Evolutionary conservation across 306 rosid genomes (phyloP).

Genomic region (Delonix regia): DNA sequence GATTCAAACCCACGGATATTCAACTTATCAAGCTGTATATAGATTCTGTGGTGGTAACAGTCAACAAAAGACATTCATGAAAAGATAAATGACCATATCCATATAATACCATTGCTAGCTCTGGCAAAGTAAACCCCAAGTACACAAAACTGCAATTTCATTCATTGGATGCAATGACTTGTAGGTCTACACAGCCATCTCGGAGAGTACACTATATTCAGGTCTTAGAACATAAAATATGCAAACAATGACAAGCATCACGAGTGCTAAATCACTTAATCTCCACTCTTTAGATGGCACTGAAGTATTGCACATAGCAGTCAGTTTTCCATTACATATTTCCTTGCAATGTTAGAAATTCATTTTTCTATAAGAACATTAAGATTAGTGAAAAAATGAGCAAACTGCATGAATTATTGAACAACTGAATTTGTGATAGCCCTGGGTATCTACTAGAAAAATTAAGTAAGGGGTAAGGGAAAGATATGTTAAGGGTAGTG

Average conservation of each 20-base stretch:
- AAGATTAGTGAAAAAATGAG: neutral
- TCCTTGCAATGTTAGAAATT: neutral
- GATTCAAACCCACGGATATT: neutral
- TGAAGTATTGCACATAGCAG: neutral
- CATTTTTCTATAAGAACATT: neutral
- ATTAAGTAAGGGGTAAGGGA: neutral
- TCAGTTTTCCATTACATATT: neutral
- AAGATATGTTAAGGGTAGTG: neutral
- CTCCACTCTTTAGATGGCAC: neutral
- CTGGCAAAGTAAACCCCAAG: constrained; percentile 13
- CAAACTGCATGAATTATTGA: neutral
- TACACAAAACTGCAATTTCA: neutral
- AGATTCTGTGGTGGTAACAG: neutral
- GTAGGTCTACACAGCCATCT: neutral
- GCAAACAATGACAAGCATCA: neutral
- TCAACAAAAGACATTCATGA: neutral
- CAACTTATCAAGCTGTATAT: neutral
- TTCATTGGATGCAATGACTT: neutral
- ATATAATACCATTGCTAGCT: neutral
- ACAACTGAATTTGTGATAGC: neutral
- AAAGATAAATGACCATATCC: neutral
- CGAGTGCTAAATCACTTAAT: neutral
- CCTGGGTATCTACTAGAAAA: neutral
- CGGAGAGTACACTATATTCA: neutral
- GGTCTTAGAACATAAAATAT: neutral